These are phyloP conservation scores for Xylaria acuta DNA, from an alignment of 495 filamentous ascomycete genomes.

Conservation along the genomic window DNA sequence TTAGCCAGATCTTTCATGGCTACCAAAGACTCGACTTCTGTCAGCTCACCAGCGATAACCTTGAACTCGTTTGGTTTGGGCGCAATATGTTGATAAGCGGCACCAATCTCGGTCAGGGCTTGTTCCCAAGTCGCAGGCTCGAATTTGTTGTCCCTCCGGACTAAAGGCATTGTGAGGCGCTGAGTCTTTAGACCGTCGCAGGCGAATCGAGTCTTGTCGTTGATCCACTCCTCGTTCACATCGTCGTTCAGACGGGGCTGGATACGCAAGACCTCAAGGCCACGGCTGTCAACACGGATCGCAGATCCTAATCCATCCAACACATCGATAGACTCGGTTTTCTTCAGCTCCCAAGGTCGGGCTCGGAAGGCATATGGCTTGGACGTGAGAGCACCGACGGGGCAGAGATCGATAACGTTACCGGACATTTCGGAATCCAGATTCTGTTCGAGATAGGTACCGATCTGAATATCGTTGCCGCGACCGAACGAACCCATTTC, in stretches of 20 bases:
- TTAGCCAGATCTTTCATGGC: conserved; percentile 97
- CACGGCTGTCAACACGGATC: conserved; percentile 89
- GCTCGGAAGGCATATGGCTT: conserved; percentile 98
- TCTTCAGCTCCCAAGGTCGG: conserved; percentile 93
- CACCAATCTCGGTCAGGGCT: conserved; percentile 81
- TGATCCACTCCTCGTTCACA: conserved; percentile 99
- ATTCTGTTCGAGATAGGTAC: conserved; percentile 92
- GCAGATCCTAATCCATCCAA: conserved; percentile 91
- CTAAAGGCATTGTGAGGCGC: conserved; percentile 87
- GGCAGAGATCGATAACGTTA: conserved; percentile 97
- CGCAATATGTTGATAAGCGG: conserved; percentile 74
- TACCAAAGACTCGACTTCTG: conserved; percentile 89
- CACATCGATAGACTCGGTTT: conserved; percentile 92
- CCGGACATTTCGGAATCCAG: conserved; percentile 93
- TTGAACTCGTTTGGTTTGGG: conserved; percentile 94
- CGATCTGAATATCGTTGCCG: conserved; percentile 97
- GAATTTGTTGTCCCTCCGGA: conserved; percentile 87
- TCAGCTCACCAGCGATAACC: conserved; percentile 86
- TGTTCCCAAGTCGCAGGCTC: conserved; percentile 93
- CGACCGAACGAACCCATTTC: conserved; percentile 93
- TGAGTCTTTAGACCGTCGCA: conserved; percentile 98
- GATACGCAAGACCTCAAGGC: conserved; percentile 96
- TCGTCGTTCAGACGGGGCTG: conserved; percentile 93
- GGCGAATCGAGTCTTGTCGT: conserved; percentile 96
- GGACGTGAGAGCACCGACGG: conserved; percentile 92